A percentile compares a stretch with the other conserved stretches of the same genome.
phyloP scores from a whole-genome alignment of 2,329 filamentous ascomycete genomes.

The Colletotrichum siamense region DNA sequence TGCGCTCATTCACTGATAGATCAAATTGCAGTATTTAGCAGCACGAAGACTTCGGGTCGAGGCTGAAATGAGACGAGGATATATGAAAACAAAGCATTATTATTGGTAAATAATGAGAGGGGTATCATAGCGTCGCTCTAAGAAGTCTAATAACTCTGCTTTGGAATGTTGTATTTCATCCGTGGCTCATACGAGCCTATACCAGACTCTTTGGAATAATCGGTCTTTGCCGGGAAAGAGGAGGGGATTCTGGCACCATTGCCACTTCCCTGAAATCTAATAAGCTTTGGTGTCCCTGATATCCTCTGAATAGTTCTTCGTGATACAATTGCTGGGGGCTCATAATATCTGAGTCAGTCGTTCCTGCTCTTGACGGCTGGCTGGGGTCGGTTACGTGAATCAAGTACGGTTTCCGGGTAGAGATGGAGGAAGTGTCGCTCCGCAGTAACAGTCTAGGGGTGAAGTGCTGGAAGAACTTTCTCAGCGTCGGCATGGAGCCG shows the following conservation, averaged over 20 bases:
- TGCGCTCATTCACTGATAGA: background rate
- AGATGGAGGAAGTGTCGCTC: slow-evolving; percentile 1
- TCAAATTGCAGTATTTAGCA: background rate
- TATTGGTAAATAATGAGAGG: background rate
- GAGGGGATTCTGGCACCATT: background rate
- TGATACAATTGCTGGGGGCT: background rate
- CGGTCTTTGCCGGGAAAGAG: background rate
- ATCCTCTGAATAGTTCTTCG: background rate
- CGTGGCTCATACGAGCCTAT: background rate
- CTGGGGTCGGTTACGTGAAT: background rate
- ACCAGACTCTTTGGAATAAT: background rate
- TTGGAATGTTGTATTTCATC: background rate
- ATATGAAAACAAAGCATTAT: background rate
- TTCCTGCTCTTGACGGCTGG: background rate
- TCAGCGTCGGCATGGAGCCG: slow-evolving; percentile 43
- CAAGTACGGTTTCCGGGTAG: background rate
- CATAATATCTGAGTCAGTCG: background rate
- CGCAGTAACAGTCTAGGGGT: slow-evolving; percentile 34
- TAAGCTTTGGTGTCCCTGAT: background rate
- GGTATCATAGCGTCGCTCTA: background rate
- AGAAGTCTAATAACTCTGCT: background rate
- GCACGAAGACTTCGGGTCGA: background rate
- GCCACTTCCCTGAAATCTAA: background rate
- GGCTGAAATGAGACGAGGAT: background rate
- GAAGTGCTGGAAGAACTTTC: slow-evolving; percentile 43